Base-by-base conservation (phyloP, 345 rosid species). In the Pelargonium nanum region DNA sequence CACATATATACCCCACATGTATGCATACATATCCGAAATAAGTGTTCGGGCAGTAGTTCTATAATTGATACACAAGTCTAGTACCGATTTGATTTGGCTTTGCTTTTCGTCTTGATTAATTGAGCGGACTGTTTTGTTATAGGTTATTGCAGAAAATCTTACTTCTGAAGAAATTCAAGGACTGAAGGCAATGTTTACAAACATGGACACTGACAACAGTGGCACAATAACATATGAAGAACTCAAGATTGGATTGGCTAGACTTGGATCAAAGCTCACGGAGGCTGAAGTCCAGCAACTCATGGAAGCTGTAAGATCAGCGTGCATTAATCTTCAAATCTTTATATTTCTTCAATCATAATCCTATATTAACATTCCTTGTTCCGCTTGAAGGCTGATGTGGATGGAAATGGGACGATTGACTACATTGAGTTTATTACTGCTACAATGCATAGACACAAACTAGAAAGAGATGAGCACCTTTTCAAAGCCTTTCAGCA, bases 121-220 rank as follows among this genome's bases (percentile, higher is more conserved):
- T 57, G 22, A 59, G 52, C 21, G 20, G 24, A 60, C 55, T 44
- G 45, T 53, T 34, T 21, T 50, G 54, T 45, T 51, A 55, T 30
- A 89, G 98, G 96, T 92, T 52, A 89, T 92, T 28, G 97, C 89
- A 8, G 91, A 88, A 71, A 86, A 79, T 69, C 83, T 88, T 24
- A 73, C 95, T 6, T 75, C 76, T 15, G 98, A 91, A 51, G 98
- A 88, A 65, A 86, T 86, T 56, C 84, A 83, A 69, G 91, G 89
- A 25, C 82, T 84, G 21, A 91, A 91, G 72, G 65, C 73, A 22
- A 83, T 80, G 91, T 88, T 91, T 65, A 74, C 82, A 2, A 86
- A 85, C 74, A 80, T 91, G 28, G 97, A 91, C 67, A 88, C 97
- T 1, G 85, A 91, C 79, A 81, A 84, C 20, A 91, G 84, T 66